Evolutionary conservation across 805 yeast genomes (phyloP), one percentile per base, ranked within the genome.

Genomic region (Kuraishia piskuri): DNA sequence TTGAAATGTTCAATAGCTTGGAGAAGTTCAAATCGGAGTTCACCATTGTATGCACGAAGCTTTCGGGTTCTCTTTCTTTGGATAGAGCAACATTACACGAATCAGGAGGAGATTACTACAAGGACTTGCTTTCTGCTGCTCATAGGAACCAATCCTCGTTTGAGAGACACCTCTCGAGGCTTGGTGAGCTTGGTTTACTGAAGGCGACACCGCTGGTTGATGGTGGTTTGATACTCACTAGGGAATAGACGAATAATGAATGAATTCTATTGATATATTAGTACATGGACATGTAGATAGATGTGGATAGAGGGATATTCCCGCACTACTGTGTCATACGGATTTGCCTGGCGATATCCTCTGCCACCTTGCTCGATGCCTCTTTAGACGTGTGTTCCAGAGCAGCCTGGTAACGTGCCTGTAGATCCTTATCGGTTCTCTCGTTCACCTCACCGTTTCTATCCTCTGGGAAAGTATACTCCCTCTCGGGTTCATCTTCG

Each of bases 331-430:
- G 66, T 8, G 58, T 48, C 50, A 61, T 59, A 47, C 63, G 62
- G 23, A 86, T 83, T 63, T 86, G 85, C 53, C 77, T 75, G 2
- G 90, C 89, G 55, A 86, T 86, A 58, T 78, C 79, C 64, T 84
- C 90, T 6, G 90, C 90, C 6, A 90, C 83, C 58, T 78, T 71
- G 53, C 85, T 78, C 9, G 85, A 78, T 3, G 86, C 83, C 6
- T 76, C 64, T 63, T 83, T 85, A 2, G 84, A 80, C 9, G 82
- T 78, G 12, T 71, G 65, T 57, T 84, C 88, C 56, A 87, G 78
- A 2, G 95, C 94, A 44, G 76, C 76, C 65, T 86, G 86, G 65
- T 90, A 90, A 52, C 89, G 77, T 19, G 77, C 75, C 64, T 87
- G 90, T 48, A 88, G 68, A 31, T 74, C 77, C 2, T 71, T 76